Evolutionary conservation across 331 rosid genomes (phyloP).

Genomic region (Telfairia occidentalis): DNA sequence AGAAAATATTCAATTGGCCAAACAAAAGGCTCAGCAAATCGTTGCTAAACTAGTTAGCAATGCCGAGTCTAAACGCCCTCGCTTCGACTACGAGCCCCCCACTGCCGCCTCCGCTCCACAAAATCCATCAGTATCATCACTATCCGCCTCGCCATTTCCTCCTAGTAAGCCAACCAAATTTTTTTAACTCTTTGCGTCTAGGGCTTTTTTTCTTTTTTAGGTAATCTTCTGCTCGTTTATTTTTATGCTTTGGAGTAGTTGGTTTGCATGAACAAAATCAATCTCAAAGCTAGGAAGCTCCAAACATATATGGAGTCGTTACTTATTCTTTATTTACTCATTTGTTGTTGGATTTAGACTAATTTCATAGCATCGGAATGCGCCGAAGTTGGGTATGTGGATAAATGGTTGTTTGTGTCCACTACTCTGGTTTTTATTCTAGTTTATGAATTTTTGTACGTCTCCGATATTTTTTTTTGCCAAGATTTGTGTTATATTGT

Average conservation of each 20-base stretch:
- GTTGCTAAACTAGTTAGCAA: conserved; percentile 32
- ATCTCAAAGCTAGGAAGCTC: neutral
- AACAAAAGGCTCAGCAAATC: conserved; percentile 42
- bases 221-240: neutral
- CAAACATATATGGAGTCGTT: neutral
- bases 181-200: conserved; percentile 15
- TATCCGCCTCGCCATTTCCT: conserved; percentile 17
- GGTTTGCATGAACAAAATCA: neutral
- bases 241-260: neutral
- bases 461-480: neutral
- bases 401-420: neutral
- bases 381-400: neutral
- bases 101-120: conserved; percentile 8
- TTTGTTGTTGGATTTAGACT: neutral
- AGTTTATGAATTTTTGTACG: neutral
- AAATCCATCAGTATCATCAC: conserved; percentile 10
- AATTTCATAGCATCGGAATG: neutral
- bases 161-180: conserved; percentile 14
- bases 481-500: neutral
- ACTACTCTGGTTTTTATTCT: neutral
- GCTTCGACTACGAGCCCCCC: conserved; percentile 18
- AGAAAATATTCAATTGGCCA: conserved; percentile 29
- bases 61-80: conserved; percentile 43
- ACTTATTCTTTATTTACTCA: neutral
- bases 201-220: conserved; percentile 19